Evolutionary conservation across 495 filamentous ascomycete genomes (phyloP), one percentile per base, ranked within the genome.

Genomic region (Penicillium lividum): DNA sequence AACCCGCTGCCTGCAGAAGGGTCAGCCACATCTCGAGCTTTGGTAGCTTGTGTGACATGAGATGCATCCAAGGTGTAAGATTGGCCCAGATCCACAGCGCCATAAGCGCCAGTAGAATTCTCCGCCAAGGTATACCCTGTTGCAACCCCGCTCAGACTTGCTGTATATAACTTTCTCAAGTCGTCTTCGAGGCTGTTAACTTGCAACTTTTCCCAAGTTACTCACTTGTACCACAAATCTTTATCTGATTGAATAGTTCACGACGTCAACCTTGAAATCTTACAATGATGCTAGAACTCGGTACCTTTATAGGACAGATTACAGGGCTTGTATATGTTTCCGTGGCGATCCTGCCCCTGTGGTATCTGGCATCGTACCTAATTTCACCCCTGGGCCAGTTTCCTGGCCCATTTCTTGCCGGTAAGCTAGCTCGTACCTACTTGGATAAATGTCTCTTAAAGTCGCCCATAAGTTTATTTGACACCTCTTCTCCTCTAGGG

Each of bases 381-480:
- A 31, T 55, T 47, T 75, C 70, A 3, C 70, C 70, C 16, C 53
- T 75, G 28, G 54, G 65, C 51, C 33, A 43, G 30, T 69, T 69
- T 53, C 74, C 74, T 13, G 74, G 74, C 8, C 74, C 73, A 10
- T 65, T 70, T 38, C 63, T 75, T 6, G 74, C 71, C 22, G 68
- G 69, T 72, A 56, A 57, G 58, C 16, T 16, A 38, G 18, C 11
- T 18, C 4, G 16, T 51, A 36, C 18, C 31, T 48, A 30, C 18
- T 30, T 18, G 29, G 5, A 30, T 43, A 18, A 56, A 48, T 47
- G 22, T 38, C 3, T 46, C 7, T 36, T 40, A 13, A 45, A 10
- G 36, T n/a, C 16, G 44, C 13, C 38, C 34, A 5, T 47, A 9
- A 30, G 56, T 13, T 56, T 49, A 34, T 29, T 16, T 45, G 22